phyloP scores from a whole-genome alignment of 371 early-diverging fungal genomes.

The Circinella umbellata region DNA sequence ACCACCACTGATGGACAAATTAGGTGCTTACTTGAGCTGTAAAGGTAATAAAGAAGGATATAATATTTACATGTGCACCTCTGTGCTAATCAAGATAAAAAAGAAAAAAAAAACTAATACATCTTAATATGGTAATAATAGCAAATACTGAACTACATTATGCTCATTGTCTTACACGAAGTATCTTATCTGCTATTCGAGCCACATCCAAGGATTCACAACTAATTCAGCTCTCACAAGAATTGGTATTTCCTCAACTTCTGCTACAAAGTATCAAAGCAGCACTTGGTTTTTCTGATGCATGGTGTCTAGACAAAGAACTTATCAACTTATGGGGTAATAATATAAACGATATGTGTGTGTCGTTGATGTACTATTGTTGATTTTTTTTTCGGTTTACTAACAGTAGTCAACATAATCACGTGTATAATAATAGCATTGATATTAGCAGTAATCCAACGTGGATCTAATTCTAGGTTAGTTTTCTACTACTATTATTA shows the following conservation, averaged over 20 bases:
- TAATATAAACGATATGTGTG: too few relatives aligned
- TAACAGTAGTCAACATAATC: neutral
- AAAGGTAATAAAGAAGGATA: neutral
- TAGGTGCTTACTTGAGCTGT: neutral
- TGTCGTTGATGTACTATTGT: too few relatives aligned
- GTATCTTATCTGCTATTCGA: conserved; percentile 2
- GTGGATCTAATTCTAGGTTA: neutral
- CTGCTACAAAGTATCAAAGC: conserved; percentile 10
- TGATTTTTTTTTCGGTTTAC: too few relatives aligned
- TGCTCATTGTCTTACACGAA: conserved; percentile 4
- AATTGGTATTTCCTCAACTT: conserved; percentile 8
- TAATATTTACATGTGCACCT: too few relatives aligned
- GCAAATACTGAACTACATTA: neutral
- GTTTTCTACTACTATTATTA: neutral
- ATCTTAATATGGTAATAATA: neutral
- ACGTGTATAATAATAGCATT: neutral
- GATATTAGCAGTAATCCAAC: neutral
- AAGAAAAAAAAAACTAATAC: too few relatives aligned
- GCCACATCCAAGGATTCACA: neutral
- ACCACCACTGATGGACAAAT: neutral
- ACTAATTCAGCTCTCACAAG: conserved; percentile 1
- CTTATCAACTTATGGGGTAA: conserved; percentile 17
- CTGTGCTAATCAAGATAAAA: too few relatives aligned
- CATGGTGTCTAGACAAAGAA: conserved; percentile 8
- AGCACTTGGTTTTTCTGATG: conserved; percentile 1